phyloP scores from a whole-genome alignment of 1,284 basidiomycete genomes.

The Somion occarium region DNA sequence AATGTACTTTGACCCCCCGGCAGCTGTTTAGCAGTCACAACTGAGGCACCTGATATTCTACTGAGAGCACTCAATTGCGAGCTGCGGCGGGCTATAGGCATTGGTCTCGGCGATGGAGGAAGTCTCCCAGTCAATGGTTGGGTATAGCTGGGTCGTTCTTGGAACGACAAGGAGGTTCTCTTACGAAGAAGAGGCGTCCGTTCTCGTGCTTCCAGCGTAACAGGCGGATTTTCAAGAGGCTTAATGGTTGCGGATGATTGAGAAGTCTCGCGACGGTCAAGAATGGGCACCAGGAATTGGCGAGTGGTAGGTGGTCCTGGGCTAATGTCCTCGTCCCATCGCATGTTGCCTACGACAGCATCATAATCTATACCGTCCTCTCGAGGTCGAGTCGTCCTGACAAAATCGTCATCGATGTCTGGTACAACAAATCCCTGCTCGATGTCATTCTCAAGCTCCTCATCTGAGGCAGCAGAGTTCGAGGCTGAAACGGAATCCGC shows the following conservation, averaged over 20 bases:
- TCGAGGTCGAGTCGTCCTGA: constrained; percentile 13
- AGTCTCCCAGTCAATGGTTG: neutral
- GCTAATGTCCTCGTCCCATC: constrained; percentile 41
- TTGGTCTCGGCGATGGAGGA: constrained; percentile 1
- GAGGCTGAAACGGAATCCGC: constrained; percentile 53
- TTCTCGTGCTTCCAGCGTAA: constrained; percentile 17
- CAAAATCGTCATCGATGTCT: constrained; percentile 17
- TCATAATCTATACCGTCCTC: constrained; percentile 16
- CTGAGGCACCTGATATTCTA: constrained; percentile 5
- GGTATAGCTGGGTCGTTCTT: constrained; percentile 2
- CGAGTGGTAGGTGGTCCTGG: constrained; percentile 15
- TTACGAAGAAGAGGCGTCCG: constrained; percentile 41
- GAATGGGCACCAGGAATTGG: constrained; percentile 6
- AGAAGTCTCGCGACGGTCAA: neutral
- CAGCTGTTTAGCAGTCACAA: constrained; percentile 16
- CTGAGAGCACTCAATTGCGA: constrained; percentile 17
- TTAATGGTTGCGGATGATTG: constrained; percentile 9
- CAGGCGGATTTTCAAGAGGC: neutral
- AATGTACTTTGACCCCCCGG: constrained; percentile 66
- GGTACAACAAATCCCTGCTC: constrained; percentile 20
- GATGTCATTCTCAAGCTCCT: constrained; percentile 33
- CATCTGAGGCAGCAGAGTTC: constrained; percentile 36
- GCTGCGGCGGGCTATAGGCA: constrained; percentile 11
- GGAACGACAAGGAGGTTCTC: constrained; percentile 29
- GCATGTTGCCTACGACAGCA: constrained; percentile 34